Conservation (phyloP, 345 rosid genomes). For the Rhizophora mangle region DNA sequence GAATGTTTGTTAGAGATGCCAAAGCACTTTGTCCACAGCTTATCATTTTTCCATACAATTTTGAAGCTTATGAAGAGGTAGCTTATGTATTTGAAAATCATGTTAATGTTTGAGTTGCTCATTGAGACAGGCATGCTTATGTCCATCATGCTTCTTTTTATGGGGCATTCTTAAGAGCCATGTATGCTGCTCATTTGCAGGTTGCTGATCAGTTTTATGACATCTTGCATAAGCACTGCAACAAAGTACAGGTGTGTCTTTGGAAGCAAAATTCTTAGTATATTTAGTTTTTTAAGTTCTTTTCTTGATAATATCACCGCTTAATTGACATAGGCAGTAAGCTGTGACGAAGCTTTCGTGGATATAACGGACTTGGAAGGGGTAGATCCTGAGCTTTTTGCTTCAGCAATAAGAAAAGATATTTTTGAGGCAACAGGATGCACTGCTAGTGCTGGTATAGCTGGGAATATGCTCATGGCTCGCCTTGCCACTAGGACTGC, state of each 20-base stretch:
- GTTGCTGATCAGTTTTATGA: constrained; percentile 90
- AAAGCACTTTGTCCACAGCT: constrained; percentile 87
- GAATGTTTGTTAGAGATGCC: constrained; percentile 93
- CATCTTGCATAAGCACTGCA: constrained; percentile 79
- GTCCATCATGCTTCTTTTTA: neutral
- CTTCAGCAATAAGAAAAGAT: constrained; percentile 70
- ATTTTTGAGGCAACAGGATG: constrained; percentile 76
- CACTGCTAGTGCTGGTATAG: constrained; percentile 89
- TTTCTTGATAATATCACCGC: constrained; percentile 13
- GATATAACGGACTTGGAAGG: constrained; percentile 52
- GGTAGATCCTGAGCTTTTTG: constrained; percentile 58
- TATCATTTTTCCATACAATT: constrained; percentile 79
- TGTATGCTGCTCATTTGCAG: constrained; percentile 40
- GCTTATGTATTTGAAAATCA: constrained; percentile 5
- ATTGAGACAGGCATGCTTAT: neutral
- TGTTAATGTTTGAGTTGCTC: constrained; percentile 1
- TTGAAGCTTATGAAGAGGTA: constrained; percentile 88
- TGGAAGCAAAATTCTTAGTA: constrained; percentile 6
- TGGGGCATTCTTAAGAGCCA: constrained; percentile 2
- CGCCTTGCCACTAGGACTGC: constrained; percentile 94
- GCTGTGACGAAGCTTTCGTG: constrained; percentile 98
- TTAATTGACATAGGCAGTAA: constrained; percentile 60
- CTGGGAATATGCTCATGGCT: constrained; percentile 87
- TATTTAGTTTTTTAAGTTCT: neutral
- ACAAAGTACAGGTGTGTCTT: constrained; percentile 67